These are phyloP conservation scores for Colletotrichum endophyticum DNA, from an alignment of 2,329 filamentous ascomycete genomes.

Conservation along the genomic window DNA sequence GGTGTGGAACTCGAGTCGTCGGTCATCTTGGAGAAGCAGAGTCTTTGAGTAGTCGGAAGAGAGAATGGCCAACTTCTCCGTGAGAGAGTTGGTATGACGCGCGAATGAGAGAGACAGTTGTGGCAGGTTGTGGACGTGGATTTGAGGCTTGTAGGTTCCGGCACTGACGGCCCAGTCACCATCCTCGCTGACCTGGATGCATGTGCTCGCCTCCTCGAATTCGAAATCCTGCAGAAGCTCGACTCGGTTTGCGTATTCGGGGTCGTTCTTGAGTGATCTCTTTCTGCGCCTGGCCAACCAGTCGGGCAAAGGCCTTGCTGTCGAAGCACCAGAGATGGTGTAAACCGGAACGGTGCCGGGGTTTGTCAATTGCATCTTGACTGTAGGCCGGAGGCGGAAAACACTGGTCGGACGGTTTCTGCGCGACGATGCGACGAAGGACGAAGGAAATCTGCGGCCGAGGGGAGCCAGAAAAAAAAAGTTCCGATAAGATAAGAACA, in stretches of 20 bases:
- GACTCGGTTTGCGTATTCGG: constrained; percentile 91
- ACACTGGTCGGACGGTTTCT: neutral
- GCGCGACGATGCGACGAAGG: constrained; percentile 5
- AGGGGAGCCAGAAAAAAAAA: constrained; percentile 19
- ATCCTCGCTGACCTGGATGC: constrained; percentile 90
- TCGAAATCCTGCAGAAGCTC: constrained; percentile 97
- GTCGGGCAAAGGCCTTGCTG: constrained; percentile 86
- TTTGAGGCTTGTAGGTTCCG: constrained; percentile 76
- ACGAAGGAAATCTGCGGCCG: constrained; percentile 7
- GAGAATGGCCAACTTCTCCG: constrained; percentile 88
- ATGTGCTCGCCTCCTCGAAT: constrained; percentile 93
- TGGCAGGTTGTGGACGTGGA: constrained; percentile 93
- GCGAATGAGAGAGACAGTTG: constrained; percentile 94
- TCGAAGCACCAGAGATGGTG: constrained; percentile 90
- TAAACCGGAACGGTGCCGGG: constrained; percentile 88
- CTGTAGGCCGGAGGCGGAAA: neutral
- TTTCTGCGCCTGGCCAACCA: constrained; percentile 93
- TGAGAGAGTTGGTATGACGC: constrained; percentile 89
- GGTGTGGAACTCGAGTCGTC: constrained; percentile 91
- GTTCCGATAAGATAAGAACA: constrained; percentile 23
- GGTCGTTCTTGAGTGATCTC: constrained; percentile 87
- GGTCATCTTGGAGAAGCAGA: constrained; percentile 89
- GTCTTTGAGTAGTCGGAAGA: constrained; percentile 94
- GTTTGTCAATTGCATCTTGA: constrained; percentile 78
- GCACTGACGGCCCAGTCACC: constrained; percentile 85